Base-by-base conservation (phyloP, 2,329 filamentous ascomycete species). In the Xylaria sp. region DNA sequence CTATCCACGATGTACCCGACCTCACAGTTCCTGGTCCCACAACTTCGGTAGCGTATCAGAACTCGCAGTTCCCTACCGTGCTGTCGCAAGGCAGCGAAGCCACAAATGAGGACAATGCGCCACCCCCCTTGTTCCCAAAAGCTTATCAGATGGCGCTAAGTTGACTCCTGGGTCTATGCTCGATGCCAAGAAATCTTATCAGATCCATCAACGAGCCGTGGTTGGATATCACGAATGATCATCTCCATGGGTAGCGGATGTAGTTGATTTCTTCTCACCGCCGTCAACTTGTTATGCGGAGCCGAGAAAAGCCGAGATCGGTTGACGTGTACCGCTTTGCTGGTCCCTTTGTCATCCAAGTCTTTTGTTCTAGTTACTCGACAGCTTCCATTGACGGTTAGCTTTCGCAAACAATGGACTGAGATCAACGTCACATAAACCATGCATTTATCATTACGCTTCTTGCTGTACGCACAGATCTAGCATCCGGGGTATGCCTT, bases 111-210 rank as follows among this genome's bases (percentile, higher is more conserved):
- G 31, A 48, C 51, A 34, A 61, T 44, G 39, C 15, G 1, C 41
- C 28, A 28, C 28, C 28, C 28, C 51, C 28, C 64, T 28, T 28
- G 18, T 23, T 9, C 46, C 20, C 46, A 4, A 39, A n/a, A 20
- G 31, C 65, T 67, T 67, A 63, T 58, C 59, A 63, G 65, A 67
- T 67, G 54, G 65, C 61, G 48, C 61, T 65, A 65, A 46, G 44
- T 12, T 12, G 39, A 37, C 12, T 10, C 15, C 12, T 41, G 41
- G 62, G 20, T 51, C 41, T 10, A 46, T 28, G 20, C 25, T 39
- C 18, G 6, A 25, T 15, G 66, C 66, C 61, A 68, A 68, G 66
- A 1, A 57, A 8, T 51, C n/a, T 60, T 65, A 68, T 68, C 61
- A 60, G 66, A 65, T 68, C 56, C 23, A 20, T n/a, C 13, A 9